Base-by-base conservation (phyloP, 495 filamentous ascomycete genomes). In the Daldinia concentrica region DNA sequence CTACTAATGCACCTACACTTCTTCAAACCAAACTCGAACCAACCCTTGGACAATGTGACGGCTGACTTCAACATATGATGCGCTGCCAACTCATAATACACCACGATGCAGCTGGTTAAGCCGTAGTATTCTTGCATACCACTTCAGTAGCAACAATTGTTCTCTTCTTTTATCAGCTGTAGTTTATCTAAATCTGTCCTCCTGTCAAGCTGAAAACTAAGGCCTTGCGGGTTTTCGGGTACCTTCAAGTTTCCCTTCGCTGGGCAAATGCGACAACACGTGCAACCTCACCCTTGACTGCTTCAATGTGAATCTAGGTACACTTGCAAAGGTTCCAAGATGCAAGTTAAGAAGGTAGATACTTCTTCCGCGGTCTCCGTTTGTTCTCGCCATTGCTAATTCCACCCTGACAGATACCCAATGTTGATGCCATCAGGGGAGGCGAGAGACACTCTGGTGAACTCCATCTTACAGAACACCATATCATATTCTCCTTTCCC, bases 381-480 rank as follows among this genome's bases (percentile, higher is more conserved):
- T 37, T 14, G 12, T 51, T 57, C 62, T 57, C 59, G 0, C 24
- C n/a, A 24, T 51, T 32, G 30, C 66, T 74, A 71, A 72, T 69
- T 36, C 52, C 19, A 5, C 24, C 6, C 17, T 48, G 14, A 55
- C 64, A 76, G 74, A 76, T 78, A 58, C 69, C 72, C 61, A 59
- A 75, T 54, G 76, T 78, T 15, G 74, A 76, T 58, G 76, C 76
- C 59, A 69, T 78, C 32, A 64, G 74, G 41, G 69, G 66, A 45
- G 76, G 76, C 65, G 72, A 78, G 63, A 75, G 57, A 70, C 68
- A 78, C 64, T 75, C 76, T 36, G 76, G 76, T 30, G 74, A 78
- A 41, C 72, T 78, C 12, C 71, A 74, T 68, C 71, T 78, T 5
- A 74, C 74, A 24, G 76, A 78, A 52, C 74, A 76, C 32, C 76